phyloP scores from a whole-genome alignment of 164 flowering plant species.

The Brasenia schreberi region DNA sequence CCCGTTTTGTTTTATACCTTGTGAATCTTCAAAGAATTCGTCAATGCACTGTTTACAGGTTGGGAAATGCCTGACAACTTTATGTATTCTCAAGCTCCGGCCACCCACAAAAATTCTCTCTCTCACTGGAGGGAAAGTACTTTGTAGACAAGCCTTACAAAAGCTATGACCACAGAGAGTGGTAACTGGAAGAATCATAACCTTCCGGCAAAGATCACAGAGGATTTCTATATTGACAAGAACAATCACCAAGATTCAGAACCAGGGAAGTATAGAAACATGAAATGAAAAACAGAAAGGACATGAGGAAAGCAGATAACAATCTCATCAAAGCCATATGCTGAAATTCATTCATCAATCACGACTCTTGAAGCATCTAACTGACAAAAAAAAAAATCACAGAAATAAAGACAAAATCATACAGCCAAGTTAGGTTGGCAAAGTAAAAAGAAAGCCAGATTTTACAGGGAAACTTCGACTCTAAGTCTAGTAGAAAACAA shows the following conservation, averaged over 20 bases:
- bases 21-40: conserved; percentile 59
- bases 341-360: too few species aligned
- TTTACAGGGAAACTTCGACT: too few species aligned
- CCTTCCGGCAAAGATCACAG: conserved; percentile 57
- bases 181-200: conserved; percentile 63
- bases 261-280: not conserved
- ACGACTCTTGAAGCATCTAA: too few species aligned
- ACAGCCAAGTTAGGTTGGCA: too few species aligned
- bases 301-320: not conserved
- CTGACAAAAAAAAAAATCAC: too few species aligned
- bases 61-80: conserved; percentile 72
- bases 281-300: too few species aligned
- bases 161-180: conserved; percentile 97
- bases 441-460: too few species aligned
- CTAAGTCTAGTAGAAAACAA: too few species aligned
- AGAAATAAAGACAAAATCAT: too few species aligned
- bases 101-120: conserved; percentile 48
- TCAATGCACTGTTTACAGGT: conserved; percentile 53
- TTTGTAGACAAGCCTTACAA: conserved; percentile 67
- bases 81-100: conserved; percentile 49
- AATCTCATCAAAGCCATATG: too few species aligned
- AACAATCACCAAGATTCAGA: not conserved
- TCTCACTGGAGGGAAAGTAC: conserved; percentile 50
- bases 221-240: conserved; percentile 41
- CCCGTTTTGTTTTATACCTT: conserved; percentile 32